Base-by-base conservation (phyloP, 345 rosid species). In the Odontarrhena argentea region DNA sequence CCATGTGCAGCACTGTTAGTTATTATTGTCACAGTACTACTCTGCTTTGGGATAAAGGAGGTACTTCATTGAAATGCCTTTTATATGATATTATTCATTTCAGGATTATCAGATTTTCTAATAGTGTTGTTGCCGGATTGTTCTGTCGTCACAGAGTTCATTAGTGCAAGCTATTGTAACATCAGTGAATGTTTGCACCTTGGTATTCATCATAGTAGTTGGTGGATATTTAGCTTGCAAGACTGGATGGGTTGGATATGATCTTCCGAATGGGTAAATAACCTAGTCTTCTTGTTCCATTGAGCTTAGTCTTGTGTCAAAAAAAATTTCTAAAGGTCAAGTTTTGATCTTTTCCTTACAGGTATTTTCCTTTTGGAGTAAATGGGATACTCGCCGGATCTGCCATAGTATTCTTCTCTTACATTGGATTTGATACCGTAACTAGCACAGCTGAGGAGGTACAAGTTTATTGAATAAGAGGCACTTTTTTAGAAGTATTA, bases 31-130 rank as follows among this genome's bases (percentile, higher is more conserved):
- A 91, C 93, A 0, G 75, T 84, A 79, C 85, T 91, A 28, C 77
- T 91, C 66, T 91, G 97, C 51, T 80, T 84, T 42, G 97, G 97
- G 66, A 88, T 91, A 67, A 91, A 91, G 77, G 97, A 91, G 97
- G 97, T 91, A 76, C 58, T 34, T 14, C 35, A 47, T 30, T 32
- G 12, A 14, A 63, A 37, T 6, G 15, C 37, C 18, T 44, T 25
- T 36, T 0, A 2, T 15, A 49, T 59, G 22, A 24, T 13, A 28
- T 35, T 71, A 28, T 35, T 71, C 48, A 7, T 59, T 59, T 34
- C 63, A 37, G 13, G 59, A 36, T 30, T 8, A 2, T 74, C n/a
- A 42, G 64, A 43, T 59, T 0, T 43, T 65, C 10, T 65, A 13
- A 62, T 47, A 50, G 40, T 43, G 26, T 32, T 9, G 18, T 35